A percentile compares a stretch with the other conserved stretches of the same genome.
Conservation (phyloP, 306 rosid species). For the Arachis hypogaea region DNA sequence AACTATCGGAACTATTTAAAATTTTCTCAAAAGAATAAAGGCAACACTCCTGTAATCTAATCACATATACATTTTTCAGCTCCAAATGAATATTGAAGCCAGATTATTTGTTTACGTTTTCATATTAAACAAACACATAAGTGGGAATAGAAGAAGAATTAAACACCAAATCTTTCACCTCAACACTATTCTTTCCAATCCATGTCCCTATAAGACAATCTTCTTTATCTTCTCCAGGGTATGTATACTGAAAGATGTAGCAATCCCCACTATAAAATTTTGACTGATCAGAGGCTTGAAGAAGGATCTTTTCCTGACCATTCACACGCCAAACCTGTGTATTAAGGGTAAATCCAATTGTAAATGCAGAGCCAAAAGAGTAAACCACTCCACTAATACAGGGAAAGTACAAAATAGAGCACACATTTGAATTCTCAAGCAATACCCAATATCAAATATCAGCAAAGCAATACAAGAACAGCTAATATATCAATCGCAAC, state of each 20-base stretch:
- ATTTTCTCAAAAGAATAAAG: slow-evolving; percentile 15
- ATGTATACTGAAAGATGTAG: slow-evolving; percentile 82
- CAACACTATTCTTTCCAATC: slow-evolving; percentile 82
- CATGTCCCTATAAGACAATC: slow-evolving; percentile 84
- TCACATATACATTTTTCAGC: slow-evolving; percentile 25
- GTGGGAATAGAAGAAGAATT: slow-evolving; percentile 10
- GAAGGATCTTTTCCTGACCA: slow-evolving; percentile 71
- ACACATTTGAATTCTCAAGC: neutral
- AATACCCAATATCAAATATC: slow-evolving; percentile 24
- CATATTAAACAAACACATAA: slow-evolving; percentile 20
- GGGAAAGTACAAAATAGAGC: slow-evolving; percentile 3
- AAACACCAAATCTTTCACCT: slow-evolving; percentile 53
- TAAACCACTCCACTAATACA: slow-evolving; percentile 1
- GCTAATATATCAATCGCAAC: slow-evolving; percentile 31
- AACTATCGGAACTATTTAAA: slow-evolving; percentile 13
- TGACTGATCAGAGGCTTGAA: slow-evolving; percentile 79
- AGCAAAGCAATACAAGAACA: neutral
- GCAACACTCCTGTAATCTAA: slow-evolving; percentile 1
- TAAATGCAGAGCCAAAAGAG: slow-evolving; percentile 42
- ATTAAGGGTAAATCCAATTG: slow-evolving; percentile 36
- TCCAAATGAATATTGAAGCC: slow-evolving; percentile 16
- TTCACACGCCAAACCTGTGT: slow-evolving; percentile 87
- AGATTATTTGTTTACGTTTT: slow-evolving; percentile 24
- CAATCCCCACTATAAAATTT: slow-evolving; percentile 86
- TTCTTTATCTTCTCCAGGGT: slow-evolving; percentile 86